Evolutionary conservation across 2,329 filamentous ascomycete species (phyloP), one percentile per base, ranked within the genome.

Genomic region (Microsporum ferrugineum): DNA sequence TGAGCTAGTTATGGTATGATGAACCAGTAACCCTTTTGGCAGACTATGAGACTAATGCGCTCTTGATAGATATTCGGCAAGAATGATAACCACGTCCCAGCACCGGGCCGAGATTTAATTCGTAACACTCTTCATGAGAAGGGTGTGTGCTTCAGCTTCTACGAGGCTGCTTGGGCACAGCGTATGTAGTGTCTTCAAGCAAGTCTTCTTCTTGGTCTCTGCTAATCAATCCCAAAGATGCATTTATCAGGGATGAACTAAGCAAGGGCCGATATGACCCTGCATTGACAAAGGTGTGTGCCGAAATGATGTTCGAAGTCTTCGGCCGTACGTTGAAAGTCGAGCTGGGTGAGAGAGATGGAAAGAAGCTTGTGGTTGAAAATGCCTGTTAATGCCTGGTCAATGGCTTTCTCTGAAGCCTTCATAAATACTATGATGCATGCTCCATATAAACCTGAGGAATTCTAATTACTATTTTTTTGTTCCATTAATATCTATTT

Each of bases 251-350:
- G 17, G 91, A 96, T 70, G 91, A 96, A 77, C 78, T 94, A 62
- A 91, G 88, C 73, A 96, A 96, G 76, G 91, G 91, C n/a, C 82
- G 91, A 31, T 96, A 96, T 70, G 91, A 96, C 71, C 89, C 91
- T 0, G 89, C 88, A 23, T 81, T 96, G 61, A 85, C 86, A 2
- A 92, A 91, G 71, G 83, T 92, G 39, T 96, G 91, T 77, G 96
- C 95, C 71, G 89, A 95, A 79, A 87, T 96, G 73, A 75, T 96
- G 68, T 79, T 94, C 14, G 91, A 96, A 77, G 70, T 96, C 63
- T 96, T 96, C 74, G 85, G 84, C 0, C 80, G 91, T 27, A 85
- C 83, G 0, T 75, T 96, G 71, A 89, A 88, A 76, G 82, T 86
- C 2, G 91, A 96, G 66, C 72, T 96, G 62, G 91, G 92, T 0